Evolutionary conservation across 2,329 filamentous ascomycete genomes (phyloP).

Genomic region (Diaporthe destruens): DNA sequence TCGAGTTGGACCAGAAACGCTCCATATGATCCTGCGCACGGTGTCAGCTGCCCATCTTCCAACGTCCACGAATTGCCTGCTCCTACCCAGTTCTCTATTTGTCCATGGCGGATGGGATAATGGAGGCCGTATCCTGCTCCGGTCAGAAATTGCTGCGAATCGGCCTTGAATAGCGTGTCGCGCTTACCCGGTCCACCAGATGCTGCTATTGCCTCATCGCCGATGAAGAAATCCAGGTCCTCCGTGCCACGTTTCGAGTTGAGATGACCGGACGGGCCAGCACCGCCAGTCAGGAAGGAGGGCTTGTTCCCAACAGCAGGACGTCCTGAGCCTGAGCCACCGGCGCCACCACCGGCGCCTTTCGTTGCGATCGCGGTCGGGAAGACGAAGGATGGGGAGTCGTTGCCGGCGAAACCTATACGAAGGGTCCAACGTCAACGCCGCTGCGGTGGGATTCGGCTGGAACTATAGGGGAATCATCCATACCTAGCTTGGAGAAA

Average conservation of each 20-base stretch:
- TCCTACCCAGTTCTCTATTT: slow-evolving; percentile 97
- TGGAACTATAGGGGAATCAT: slow-evolving; percentile 14
- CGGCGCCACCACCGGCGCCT: slow-evolving; percentile 76
- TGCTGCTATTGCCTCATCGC: slow-evolving; percentile 92
- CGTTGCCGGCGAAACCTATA: slow-evolving; percentile 96
- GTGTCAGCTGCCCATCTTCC: slow-evolving; percentile 46
- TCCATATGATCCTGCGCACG: slow-evolving; percentile 91
- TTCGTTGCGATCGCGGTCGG: slow-evolving; percentile 98
- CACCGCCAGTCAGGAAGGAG: slow-evolving; percentile 91
- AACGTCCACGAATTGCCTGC: not conserved
- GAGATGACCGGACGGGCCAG: slow-evolving; percentile 84
- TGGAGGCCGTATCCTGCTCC: slow-evolving; percentile 88
- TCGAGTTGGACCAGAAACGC: slow-evolving; percentile 99
- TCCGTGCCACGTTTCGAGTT: slow-evolving; percentile 95
- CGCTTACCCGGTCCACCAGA: slow-evolving; percentile 81
- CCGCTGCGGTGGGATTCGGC: slow-evolving; percentile 26
- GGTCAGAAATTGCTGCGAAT: slow-evolving; percentile 41
- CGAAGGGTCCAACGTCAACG: slow-evolving; percentile 1
- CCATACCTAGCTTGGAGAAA: slow-evolving; percentile 96
- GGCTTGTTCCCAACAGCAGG: slow-evolving; percentile 95
- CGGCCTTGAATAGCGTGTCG: slow-evolving; percentile 21
- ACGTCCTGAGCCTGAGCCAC: slow-evolving; percentile 85
- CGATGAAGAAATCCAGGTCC: slow-evolving; percentile 98
- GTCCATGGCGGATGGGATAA: slow-evolving; percentile 97
- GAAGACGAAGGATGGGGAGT: slow-evolving; percentile 99